Conservation (phyloP, 2,329 filamentous ascomycete genomes). For the Venturia aucupariae region DNA sequence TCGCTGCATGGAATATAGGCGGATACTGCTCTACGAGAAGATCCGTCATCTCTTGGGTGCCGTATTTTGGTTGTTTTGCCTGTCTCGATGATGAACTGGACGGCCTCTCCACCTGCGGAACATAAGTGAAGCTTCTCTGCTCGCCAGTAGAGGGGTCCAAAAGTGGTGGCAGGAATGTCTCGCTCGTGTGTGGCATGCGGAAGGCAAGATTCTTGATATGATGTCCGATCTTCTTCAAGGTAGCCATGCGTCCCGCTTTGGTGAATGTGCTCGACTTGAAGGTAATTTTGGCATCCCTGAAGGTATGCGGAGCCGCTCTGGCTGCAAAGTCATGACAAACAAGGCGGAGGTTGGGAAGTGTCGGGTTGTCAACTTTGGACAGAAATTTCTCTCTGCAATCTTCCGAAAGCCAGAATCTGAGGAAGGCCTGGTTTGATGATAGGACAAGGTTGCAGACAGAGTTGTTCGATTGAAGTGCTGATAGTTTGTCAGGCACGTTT, state of each 20-base stretch:
- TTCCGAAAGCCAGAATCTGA: slow-evolving; percentile 42
- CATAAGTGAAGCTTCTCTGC: slow-evolving; percentile 75
- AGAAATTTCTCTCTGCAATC: slow-evolving; percentile 37
- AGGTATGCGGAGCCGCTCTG: slow-evolving; percentile 59
- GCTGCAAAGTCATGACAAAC: slow-evolving; percentile 62
- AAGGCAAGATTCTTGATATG: slow-evolving; percentile 74
- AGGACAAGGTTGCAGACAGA: slow-evolving; percentile 41
- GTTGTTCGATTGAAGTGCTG: slow-evolving; percentile 25
- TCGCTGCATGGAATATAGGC: slow-evolving; percentile 80
- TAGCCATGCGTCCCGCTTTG: slow-evolving; percentile 60
- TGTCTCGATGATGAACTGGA: slow-evolving; percentile 44
- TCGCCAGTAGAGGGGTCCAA: slow-evolving; percentile 67
- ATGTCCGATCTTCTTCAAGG: slow-evolving; percentile 66
- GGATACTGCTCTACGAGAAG: slow-evolving; percentile 80
- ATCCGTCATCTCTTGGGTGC: slow-evolving; percentile 67
- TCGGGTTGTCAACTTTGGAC: slow-evolving; percentile 30
- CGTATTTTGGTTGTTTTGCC: slow-evolving; percentile 63
- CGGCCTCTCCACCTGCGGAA: slow-evolving; percentile 55
- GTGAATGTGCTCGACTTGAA: slow-evolving; percentile 71
- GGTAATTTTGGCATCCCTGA: slow-evolving; percentile 58
- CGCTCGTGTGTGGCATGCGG: slow-evolving; percentile 62
- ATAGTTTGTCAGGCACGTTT: slow-evolving; percentile 2
- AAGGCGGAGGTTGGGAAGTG: slow-evolving; percentile 47
- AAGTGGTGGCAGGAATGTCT: slow-evolving; percentile 77
- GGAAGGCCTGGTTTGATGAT: slow-evolving; percentile 39